Base-by-base conservation (phyloP, 352 stramenopile genomes). In the Globisporangium canariense region DNA sequence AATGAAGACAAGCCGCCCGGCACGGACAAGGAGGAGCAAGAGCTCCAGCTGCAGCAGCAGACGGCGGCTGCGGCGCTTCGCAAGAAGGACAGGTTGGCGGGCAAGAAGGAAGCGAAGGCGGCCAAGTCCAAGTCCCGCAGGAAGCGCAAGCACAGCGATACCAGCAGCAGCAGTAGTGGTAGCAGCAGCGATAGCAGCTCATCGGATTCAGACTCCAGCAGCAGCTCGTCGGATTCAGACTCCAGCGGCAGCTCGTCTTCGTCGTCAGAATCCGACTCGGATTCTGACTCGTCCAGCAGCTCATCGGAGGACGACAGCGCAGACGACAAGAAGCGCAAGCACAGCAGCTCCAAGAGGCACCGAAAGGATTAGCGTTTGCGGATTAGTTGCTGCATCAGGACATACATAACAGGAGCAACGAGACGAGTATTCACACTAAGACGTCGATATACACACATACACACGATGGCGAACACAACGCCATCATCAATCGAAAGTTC, bases 1-100 rank as follows among this genome's bases (percentile, higher is more conserved):
- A 93, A 91, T 64, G 68, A 79, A 64, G 87, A 95, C 28, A 86
- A 81, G 63, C 85, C 85, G 0, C 87, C 85, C 1, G 78, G 87
- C 22, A 52, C 71, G 16, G 68, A 69, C 38, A 69, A 81, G 38
- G 77, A 85, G 40, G 70, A 78, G 34, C 62, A 69, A 34, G 70
- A 58, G 13, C 28, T 59, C 18, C 45, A 54, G 14, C 46, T 66
- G n/a, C 67, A 74, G 34, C 36, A 62, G 22, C 56, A 70, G 28
- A 61, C 72, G 63, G 67, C 69, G 40, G 61, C 30, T 14, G 45
- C 25, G 11, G 47, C 59, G 54, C 36, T 43, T 22, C 51, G 30
- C 22, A 64, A 60, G 53, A 71, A 67, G 64, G 66, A 41, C n/a
- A 68, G 66, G 52, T 56, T 22, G 4, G 25, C 61, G 49, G 13